Evolutionary conservation across 164 flowering plant species (phyloP).

Genomic region (Malania oleifera): DNA sequence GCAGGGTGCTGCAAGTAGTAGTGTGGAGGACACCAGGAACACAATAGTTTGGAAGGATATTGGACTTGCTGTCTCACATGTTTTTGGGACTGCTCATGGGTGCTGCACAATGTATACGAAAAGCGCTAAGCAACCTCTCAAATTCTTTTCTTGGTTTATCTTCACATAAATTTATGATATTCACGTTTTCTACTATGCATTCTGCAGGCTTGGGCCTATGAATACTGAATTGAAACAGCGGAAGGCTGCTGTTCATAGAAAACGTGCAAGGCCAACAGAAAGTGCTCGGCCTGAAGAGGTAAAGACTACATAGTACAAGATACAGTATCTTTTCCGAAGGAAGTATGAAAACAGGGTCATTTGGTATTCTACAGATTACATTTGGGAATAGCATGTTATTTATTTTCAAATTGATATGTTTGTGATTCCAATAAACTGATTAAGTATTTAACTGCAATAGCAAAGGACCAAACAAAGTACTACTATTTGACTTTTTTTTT

Average conservation of each 20-base stretch:
- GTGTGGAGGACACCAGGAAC: constrained; percentile 20
- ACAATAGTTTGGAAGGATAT: constrained; percentile 57
- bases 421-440: too few relatives aligned
- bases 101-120: constrained; percentile 63
- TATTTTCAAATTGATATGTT: too few relatives aligned
- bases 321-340: too few relatives aligned
- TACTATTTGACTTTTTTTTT: too few relatives aligned
- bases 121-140: too few relatives aligned
- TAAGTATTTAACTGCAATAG: too few relatives aligned
- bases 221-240: constrained; percentile 63
- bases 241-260: constrained; percentile 36
- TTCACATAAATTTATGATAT: background rate
- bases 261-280: constrained; percentile 38
- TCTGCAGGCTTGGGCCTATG: constrained; percentile 86
- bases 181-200: background rate
- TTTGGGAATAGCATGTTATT: too few relatives aligned
- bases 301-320: background rate
- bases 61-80: constrained; percentile 51
- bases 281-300: constrained; percentile 71
- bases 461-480: too few relatives aligned
- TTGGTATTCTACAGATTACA: too few relatives aligned
- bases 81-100: constrained; percentile 42
- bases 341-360: too few relatives aligned
- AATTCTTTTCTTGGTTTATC: background rate
- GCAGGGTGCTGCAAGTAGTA: constrained; percentile 13